Evolutionary conservation across 1,284 basidiomycete genomes (phyloP), one percentile per base, ranked within the genome.

Genomic region (Phlebopus sp.): DNA sequence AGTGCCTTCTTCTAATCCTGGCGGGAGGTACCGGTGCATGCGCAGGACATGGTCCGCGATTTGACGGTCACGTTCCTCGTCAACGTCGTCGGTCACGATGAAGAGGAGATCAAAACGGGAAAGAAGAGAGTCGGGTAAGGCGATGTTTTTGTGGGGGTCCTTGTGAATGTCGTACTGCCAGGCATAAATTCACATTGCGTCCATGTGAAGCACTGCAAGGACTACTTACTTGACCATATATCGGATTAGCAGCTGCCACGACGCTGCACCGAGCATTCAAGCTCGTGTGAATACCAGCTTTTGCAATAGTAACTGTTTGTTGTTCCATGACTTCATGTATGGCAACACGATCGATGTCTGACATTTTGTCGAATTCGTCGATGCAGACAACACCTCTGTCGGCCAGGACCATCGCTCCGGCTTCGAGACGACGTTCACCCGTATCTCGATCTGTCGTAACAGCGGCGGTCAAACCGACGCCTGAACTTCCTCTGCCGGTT

Each of bases 241-340:
- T 97, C 1, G 97, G 97, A 70, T 99, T 99, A 37, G 97, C 97
- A 23, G 97, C 97, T 6, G 97, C 97, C 39, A 99, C 86, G 31
- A 99, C 97, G 58, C 92, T 97, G 70, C 96, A 99, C 35, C 97
- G 82, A 4, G 97, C 97, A 69, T 99, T 99, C 57, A 99, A 78
- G 60, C 90, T 95, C 1, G 97, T 99, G 69, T 98, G 96, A 57
- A 99, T 99, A 53, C 97, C 97, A 10, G 97, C 97, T 66, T 99
- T 99, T 50, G 97, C 97, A 57, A 99, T 99, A 1, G 97, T 98
- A 44, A 99, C 95, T 0, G 97, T 99, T 68, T 98, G 96, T 69
- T 97, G 93, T 68, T 99, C 96, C 97, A 99, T 99, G 62, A 98
- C 97, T 84, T 99, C 97, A 72, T 99, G 97, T 59, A 99, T 99